A percentile compares a stretch with the other conserved stretches of the same genome.
Evolutionary conservation across 495 filamentous ascomycete genomes (phyloP).

Genomic region (Amniculicola lignicola): DNA sequence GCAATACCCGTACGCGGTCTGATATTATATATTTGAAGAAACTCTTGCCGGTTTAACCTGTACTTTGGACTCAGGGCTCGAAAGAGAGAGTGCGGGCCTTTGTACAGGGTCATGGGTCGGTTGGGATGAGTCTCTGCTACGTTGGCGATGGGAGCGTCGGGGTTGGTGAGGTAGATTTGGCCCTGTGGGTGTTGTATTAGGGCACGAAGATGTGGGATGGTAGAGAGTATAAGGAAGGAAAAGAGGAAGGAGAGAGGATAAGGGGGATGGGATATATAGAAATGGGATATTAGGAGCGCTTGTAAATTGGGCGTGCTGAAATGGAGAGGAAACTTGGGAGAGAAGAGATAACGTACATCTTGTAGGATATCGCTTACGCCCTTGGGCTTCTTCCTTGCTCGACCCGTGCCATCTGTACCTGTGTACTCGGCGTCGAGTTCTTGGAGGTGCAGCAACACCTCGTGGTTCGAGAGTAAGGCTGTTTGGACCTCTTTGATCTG

Average conservation of each 20-base stretch:
- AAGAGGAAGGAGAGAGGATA: too few species aligned
- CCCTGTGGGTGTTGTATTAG: background rate
- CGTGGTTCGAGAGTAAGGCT: constrained; percentile 31
- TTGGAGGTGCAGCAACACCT: constrained; percentile 29
- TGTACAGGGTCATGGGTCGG: constrained; percentile 23
- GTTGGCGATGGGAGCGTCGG: background rate
- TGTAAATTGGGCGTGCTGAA: too few species aligned
- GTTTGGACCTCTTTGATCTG: constrained; percentile 32
- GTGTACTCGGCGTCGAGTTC: constrained; percentile 22
- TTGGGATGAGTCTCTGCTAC: constrained; percentile 1
- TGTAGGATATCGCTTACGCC: constrained; percentile 11
- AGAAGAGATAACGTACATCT: constrained; percentile 15
- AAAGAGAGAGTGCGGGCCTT: constrained; percentile 19
- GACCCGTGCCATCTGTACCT: constrained; percentile 15
- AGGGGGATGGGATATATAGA: too few species aligned
- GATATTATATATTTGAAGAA: constrained; percentile 30
- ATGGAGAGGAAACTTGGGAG: too few species aligned
- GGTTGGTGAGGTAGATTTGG: constrained; percentile 18
- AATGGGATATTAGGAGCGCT: too few species aligned
- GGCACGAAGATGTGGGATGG: too few species aligned
- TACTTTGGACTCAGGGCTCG: constrained; percentile 23
- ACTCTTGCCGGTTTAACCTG: constrained; percentile 27
- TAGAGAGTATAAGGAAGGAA: too few species aligned
- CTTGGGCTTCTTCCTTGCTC: constrained; percentile 4
- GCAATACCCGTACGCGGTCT: constrained; percentile 3